Conservation (phyloP, 305 asterid species). For the Galium porrigens region DNA sequence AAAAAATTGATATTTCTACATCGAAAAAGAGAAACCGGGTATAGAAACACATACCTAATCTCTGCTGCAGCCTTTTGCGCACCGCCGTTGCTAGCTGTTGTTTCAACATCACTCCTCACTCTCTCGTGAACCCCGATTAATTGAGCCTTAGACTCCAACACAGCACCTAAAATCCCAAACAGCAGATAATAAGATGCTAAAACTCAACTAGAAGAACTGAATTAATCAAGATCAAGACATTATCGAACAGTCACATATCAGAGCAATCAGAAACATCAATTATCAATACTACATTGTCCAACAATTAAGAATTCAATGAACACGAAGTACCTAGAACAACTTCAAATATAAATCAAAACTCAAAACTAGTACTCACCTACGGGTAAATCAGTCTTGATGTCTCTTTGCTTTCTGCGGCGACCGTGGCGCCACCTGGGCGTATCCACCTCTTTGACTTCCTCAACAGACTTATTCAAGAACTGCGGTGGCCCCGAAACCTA, state of each 20-base stretch:
- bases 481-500: conserved; percentile 73
- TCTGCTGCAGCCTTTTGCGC: conserved; percentile 60
- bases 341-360: background rate
- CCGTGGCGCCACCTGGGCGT: conserved; percentile 47
- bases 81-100: conserved; percentile 47
- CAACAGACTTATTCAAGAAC: conserved; percentile 53
- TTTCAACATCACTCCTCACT: conserved; percentile 67
- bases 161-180: conserved; percentile 37
- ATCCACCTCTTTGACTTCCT: conserved; percentile 34
- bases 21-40: background rate
- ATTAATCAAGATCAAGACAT: background rate
- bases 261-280: background rate
- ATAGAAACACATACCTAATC: conserved; percentile 33
- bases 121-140: conserved; percentile 75
- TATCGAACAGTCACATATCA: background rate
- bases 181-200: conserved; percentile 4
- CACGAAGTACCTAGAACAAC: background rate
- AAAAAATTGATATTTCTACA: background rate
- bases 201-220: background rate
- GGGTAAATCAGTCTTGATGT: conserved; percentile 43
- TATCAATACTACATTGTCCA: background rate
- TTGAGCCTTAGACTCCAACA: conserved; percentile 67
- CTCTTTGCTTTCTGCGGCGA: conserved; percentile 38
- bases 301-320: background rate
- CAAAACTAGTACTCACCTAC: conserved; percentile 27